phyloP scores from a whole-genome alignment of 345 rosid genomes.

The Salix suchowensis region DNA sequence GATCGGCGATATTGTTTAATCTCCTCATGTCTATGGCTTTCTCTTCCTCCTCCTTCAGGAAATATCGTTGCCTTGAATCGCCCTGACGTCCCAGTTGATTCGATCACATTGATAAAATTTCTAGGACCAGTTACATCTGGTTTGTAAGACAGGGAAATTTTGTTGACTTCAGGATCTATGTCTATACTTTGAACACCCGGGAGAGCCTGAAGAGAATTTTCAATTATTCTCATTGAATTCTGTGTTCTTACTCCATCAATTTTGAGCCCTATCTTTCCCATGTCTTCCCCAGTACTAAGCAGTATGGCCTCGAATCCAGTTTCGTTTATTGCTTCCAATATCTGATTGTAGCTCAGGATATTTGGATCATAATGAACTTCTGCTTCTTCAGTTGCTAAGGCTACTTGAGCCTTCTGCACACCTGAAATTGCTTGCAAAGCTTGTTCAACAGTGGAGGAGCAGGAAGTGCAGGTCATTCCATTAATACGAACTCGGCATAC shows the following conservation, averaged over 20 bases:
- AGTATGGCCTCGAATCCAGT: constrained; percentile 72
- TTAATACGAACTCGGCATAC: constrained; percentile 65
- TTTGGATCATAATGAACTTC: constrained; percentile 64
- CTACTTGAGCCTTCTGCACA: constrained; percentile 68
- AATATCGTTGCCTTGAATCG: constrained; percentile 60
- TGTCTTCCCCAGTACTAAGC: constrained; percentile 63
- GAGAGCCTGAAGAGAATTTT: constrained; percentile 70
- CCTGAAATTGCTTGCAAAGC: constrained; percentile 58
- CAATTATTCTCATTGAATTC: constrained; percentile 46
- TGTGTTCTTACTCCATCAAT: constrained; percentile 58
- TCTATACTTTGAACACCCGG: constrained; percentile 63
- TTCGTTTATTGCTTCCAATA: constrained; percentile 48
- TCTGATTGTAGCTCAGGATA: constrained; percentile 29
- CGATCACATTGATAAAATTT: constrained; percentile 63
- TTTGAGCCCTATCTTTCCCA: constrained; percentile 65
- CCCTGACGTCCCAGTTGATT: constrained; percentile 59
- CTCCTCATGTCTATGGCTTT: constrained; percentile 51
- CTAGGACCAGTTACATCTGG: constrained; percentile 77
- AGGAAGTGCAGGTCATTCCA: constrained; percentile 92
- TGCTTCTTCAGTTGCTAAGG: constrained; percentile 89
- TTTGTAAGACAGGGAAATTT: constrained; percentile 61
- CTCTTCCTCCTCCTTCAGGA: constrained; percentile 65
- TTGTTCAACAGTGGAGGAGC: constrained; percentile 68
- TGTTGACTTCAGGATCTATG: constrained; percentile 22
- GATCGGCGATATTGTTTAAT: constrained; percentile 57